Evolutionary conservation across 495 filamentous ascomycete species (phyloP).

Genomic region (Astrothelium subdiscretum): DNA sequence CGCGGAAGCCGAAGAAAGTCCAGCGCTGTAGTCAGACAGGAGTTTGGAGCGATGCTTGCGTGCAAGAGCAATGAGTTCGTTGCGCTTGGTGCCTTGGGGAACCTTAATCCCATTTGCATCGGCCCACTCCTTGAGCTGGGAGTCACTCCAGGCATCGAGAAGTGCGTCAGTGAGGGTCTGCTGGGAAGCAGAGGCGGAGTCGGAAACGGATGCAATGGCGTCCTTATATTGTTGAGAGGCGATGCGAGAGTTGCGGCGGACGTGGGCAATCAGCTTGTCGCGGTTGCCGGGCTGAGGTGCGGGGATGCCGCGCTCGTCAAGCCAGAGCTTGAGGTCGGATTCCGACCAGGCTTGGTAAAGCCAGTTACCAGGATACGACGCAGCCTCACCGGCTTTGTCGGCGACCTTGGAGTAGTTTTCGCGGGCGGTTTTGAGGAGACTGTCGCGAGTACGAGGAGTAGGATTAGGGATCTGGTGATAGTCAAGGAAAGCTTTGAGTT

Average conservation of each 20-base stretch:
- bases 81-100: constrained; percentile 79
- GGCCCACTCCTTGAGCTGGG: constrained; percentile 61
- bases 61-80: constrained; percentile 82
- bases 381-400: constrained; percentile 71
- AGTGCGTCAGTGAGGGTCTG: constrained; percentile 66
- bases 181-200: constrained; percentile 56
- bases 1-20: constrained; percentile 43
- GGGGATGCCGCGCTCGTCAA: constrained; percentile 82
- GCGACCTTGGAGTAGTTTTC: constrained; percentile 71
- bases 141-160: constrained; percentile 83
- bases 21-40: constrained; percentile 45
- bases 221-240: constrained; percentile 54
- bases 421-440: constrained; percentile 63
- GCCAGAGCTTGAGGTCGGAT: constrained; percentile 66
- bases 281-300: constrained; percentile 74
- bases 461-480: constrained; percentile 74
- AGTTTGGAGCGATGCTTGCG: constrained; percentile 77
- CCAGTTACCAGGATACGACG: constrained; percentile 89
- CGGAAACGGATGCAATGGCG: constrained; percentile 47
- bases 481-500: constrained; percentile 88
- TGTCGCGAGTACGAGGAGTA: constrained; percentile 77
- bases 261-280: constrained; percentile 75
- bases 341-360: constrained; percentile 80
- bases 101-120: constrained; percentile 69
- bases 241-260: constrained; percentile 82